A percentile compares a stretch with the other conserved stretches of the same genome.
These are phyloP conservation scores for Salvia miltiorrhiza DNA, from an alignment of 257 asterid genomes.

Conservation along the genomic window DNA sequence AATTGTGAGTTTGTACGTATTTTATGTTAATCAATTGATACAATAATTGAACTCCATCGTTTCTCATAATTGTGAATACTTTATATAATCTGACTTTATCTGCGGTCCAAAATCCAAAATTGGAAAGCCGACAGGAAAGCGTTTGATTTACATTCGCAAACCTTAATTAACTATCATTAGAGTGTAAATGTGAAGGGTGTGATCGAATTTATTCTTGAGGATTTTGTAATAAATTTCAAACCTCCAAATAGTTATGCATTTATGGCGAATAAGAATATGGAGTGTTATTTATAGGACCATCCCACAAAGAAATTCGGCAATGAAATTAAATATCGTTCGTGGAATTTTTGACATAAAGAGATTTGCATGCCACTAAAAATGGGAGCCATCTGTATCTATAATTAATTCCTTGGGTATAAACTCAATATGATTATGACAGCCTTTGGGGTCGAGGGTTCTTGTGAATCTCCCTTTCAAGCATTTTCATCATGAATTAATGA, in stretches of 20 bases:
- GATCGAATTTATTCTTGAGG: not conserved
- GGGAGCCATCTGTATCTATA: not conserved
- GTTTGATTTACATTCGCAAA: not conserved
- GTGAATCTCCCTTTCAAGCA: not conserved
- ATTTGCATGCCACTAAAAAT: not conserved
- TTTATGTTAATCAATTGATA: not conserved
- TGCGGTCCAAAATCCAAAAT: not conserved
- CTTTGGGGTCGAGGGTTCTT: not conserved
- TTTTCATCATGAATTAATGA: not conserved
- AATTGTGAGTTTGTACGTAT: not conserved
- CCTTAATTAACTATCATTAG: not conserved
- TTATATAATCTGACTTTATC: not conserved
- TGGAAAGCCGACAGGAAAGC: not conserved
- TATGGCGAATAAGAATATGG: too few relatives aligned
- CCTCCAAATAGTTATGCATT: too few relatives aligned
- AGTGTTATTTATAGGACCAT: not conserved
- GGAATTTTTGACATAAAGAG: not conserved
- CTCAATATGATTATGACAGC: not conserved
- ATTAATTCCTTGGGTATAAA: not conserved
- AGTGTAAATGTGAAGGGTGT: not conserved
- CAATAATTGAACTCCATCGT: conserved; percentile 10
- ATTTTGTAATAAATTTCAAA: not conserved
- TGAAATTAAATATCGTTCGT: not conserved
- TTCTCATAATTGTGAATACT: not conserved
- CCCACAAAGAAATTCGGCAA: not conserved